Conservation (phyloP, 805 yeast genomes). For the Yarrowia osloensis region DNA sequence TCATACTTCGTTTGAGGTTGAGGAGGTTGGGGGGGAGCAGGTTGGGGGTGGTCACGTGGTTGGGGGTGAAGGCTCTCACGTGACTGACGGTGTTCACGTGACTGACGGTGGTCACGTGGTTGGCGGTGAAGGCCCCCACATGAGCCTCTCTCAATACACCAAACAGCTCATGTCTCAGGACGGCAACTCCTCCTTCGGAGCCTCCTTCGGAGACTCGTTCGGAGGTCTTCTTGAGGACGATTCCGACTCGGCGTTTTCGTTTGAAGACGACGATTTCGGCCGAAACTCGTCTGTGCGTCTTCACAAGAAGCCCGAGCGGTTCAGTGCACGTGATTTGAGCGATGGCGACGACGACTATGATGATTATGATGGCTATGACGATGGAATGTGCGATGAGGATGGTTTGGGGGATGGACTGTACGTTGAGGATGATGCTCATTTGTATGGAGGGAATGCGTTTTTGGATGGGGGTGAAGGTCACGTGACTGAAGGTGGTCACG, state of each 20-base stretch:
- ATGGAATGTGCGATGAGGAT: background rate
- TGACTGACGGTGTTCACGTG: background rate
- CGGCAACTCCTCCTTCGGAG: background rate
- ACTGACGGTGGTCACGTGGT: background rate
- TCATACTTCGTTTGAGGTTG: conserved; percentile 13
- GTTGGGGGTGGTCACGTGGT: background rate
- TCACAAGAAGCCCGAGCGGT: conserved; percentile 19
- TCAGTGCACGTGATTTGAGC: background rate
- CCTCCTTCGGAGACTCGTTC: too few species aligned
- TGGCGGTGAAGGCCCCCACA: too few species aligned
- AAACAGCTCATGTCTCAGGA: conserved; percentile 4
- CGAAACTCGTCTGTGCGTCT: conserved; percentile 28
- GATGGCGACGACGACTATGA: conserved; percentile 6
- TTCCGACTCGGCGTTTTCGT: conserved; percentile 8
- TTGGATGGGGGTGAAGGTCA: too few species aligned
- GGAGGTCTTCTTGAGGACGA: background rate
- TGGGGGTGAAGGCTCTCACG: too few species aligned
- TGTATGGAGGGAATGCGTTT: conserved; percentile 8
- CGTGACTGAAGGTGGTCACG: too few species aligned
- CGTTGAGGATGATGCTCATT: conserved; percentile 4
- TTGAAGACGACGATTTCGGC: conserved; percentile 28
- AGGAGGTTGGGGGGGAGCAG: background rate
- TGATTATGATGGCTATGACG: background rate
- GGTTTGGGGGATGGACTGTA: too few species aligned
- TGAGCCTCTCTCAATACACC: background rate